phyloP scores from a whole-genome alignment of 1,139 yeast genomes.

The Suhomyces taliae region DNA sequence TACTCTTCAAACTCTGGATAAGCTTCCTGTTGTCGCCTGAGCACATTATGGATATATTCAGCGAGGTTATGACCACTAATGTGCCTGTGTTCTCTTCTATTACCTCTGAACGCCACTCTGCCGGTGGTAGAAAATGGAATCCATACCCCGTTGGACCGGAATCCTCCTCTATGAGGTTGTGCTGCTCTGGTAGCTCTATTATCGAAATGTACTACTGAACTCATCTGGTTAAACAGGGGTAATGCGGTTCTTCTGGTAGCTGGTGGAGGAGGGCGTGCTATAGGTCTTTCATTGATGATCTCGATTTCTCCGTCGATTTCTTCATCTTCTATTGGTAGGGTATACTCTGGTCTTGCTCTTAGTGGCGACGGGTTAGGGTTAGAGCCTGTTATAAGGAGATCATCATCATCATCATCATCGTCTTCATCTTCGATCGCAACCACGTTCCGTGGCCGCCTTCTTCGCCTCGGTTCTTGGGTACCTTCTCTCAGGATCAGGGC shows the following conservation, averaged over 20 bases:
- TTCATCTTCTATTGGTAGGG: not conserved
- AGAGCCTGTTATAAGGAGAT: constrained; percentile 21
- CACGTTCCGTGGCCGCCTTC: constrained; percentile 5
- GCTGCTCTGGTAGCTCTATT: not conserved
- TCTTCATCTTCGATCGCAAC: constrained; percentile 8
- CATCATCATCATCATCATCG: constrained; percentile 15
- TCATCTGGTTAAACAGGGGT: constrained; percentile 6
- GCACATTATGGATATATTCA: constrained; percentile 3
- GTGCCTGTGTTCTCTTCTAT: constrained; percentile 1
- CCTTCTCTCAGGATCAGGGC: not conserved
- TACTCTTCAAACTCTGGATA: constrained; percentile 1
- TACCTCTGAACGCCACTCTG: not conserved
- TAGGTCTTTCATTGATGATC: constrained; percentile 26
- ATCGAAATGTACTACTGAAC: constrained; percentile 4
- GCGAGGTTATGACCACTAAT: constrained; percentile 3
- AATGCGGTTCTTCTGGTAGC: not conserved
- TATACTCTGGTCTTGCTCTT: not conserved
- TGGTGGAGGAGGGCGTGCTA: constrained; percentile 6
- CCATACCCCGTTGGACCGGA: not conserved
- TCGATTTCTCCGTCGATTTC: constrained; percentile 26
- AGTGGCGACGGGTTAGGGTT: constrained; percentile 11
- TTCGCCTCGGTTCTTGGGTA: not conserved
- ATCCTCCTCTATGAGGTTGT: not conserved
- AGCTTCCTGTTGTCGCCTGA: constrained; percentile 2
- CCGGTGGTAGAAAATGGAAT: constrained; percentile 8